Evolutionary conservation across 805 yeast genomes (phyloP).

Genomic region (Ascoidea rubescens): DNA sequence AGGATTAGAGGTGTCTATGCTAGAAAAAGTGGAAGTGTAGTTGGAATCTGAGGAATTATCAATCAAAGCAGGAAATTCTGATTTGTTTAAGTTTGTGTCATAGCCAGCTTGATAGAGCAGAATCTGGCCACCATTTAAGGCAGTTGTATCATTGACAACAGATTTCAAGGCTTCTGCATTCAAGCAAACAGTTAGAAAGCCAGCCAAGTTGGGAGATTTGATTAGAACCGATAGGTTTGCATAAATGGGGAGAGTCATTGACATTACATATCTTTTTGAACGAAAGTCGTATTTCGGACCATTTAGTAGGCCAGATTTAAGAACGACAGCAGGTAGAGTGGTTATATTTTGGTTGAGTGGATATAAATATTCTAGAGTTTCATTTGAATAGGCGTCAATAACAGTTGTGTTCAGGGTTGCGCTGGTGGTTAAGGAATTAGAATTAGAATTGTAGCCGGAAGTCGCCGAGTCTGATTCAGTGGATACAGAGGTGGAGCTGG

Average conservation of each 20-base stretch:
- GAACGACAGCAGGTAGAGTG: conserved; percentile 29
- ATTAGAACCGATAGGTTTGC: conserved; percentile 59
- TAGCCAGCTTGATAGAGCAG: conserved; percentile 15
- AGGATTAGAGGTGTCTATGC: neutral
- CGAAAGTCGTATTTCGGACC: conserved; percentile 48
- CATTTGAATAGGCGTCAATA: conserved; percentile 16
- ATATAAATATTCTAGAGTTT: conserved; percentile 24
- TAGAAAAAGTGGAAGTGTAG: neutral
- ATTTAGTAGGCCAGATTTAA: conserved; percentile 33
- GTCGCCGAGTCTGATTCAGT: conserved; percentile 6
- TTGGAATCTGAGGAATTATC: conserved; percentile 7
- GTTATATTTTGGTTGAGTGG: conserved; percentile 35
- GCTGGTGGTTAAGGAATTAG: conserved; percentile 9
- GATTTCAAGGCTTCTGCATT: conserved; percentile 27
- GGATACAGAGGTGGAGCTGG: conserved; percentile 1
- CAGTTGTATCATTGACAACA: conserved; percentile 27
- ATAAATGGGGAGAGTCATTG: conserved; percentile 66
- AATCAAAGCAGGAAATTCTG: conserved; percentile 1
- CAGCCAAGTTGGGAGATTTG: conserved; percentile 44
- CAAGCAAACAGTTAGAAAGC: conserved; percentile 52
- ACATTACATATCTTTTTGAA: conserved; percentile 35
- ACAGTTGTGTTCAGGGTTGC: conserved; percentile 5
- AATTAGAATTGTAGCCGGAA: conserved; percentile 5
- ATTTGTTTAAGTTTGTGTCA: conserved; percentile 11
- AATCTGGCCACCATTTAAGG: conserved; percentile 19